Evolutionary conservation across 305 asterid species (phyloP).

Genomic region (Salvia sclarea): DNA sequence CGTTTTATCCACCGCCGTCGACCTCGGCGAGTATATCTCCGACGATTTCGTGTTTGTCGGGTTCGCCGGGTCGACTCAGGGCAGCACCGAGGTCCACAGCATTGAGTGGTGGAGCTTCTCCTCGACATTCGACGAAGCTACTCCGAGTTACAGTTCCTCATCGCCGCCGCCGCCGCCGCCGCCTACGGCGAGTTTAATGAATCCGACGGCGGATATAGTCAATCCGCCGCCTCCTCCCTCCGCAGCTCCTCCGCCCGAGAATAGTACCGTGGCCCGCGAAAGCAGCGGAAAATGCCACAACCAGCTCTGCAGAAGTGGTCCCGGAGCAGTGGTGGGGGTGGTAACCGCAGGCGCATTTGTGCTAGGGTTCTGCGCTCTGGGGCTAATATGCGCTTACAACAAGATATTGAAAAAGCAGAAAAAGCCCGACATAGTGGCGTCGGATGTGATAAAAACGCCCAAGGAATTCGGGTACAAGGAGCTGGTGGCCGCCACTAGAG

Average conservation of each 20-base stretch:
- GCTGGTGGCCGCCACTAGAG: constrained; percentile 67
- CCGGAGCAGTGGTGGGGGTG: constrained; percentile 82
- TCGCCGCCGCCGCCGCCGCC: constrained; percentile 53
- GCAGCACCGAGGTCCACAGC: constrained; percentile 79
- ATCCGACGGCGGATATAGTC: constrained; percentile 48
- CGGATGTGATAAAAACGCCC: constrained; percentile 74
- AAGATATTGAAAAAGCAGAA: constrained; percentile 51
- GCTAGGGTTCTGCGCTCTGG: constrained; percentile 43
- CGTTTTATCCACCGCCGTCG: constrained; percentile 44
- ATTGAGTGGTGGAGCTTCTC: constrained; percentile 89
- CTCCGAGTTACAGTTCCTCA: constrained; percentile 37
- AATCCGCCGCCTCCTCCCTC: constrained; percentile 52
- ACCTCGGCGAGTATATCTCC: constrained; percentile 48
- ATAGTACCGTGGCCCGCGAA: constrained; percentile 24
- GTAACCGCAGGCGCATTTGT: constrained; percentile 79
- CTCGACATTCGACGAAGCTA: constrained; percentile 60
- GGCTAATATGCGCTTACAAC: constrained; percentile 47
- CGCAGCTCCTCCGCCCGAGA: constrained; percentile 43
- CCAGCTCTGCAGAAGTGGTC: constrained; percentile 59
- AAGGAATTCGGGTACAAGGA: constrained; percentile 76
- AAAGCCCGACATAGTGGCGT: constrained; percentile 47
- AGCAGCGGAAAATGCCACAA: constrained; percentile 55
- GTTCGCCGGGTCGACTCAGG: constrained; percentile 82
- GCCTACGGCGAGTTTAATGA: constrained; percentile 43
- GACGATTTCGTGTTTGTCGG: constrained; percentile 82